Evolutionary conservation across 2,329 filamentous ascomycete species (phyloP).

Genomic region (Penicillium polonicum): DNA sequence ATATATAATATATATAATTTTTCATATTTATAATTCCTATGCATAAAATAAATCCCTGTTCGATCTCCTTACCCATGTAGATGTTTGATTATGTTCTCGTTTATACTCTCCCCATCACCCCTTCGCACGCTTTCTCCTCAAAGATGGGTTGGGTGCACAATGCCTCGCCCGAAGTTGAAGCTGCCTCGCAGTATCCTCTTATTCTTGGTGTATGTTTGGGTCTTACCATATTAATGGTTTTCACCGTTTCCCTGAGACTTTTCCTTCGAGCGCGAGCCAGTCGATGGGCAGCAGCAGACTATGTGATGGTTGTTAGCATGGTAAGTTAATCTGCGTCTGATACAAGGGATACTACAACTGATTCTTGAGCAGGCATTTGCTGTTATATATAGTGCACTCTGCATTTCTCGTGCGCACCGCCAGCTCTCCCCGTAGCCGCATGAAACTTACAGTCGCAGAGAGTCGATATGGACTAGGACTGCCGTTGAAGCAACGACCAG

Average conservation of each 20-base stretch:
- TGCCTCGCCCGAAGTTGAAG: constrained; percentile 49
- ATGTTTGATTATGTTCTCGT: neutral
- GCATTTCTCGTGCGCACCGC: constrained; percentile 48
- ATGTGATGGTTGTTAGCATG: constrained; percentile 38
- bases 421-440: neutral
- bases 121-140: neutral
- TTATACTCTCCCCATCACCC: neutral
- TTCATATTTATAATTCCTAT: neutral
- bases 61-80: neutral
- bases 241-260: constrained; percentile 45
- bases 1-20: neutral
- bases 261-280: constrained; percentile 45
- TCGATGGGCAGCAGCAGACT: constrained; percentile 52
- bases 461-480: constrained; percentile 56
- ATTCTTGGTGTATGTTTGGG: constrained; percentile 53
- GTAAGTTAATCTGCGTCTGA: constrained; percentile 19
- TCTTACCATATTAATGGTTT: constrained; percentile 46
- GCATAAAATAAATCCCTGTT: neutral
- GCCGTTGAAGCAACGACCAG: constrained; percentile 46
- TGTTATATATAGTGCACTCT: constrained; percentile 51
- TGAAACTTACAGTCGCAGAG: constrained; percentile 38
- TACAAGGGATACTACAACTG: neutral
- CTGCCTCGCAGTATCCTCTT: constrained; percentile 48
- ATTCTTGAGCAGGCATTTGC: constrained; percentile 45
- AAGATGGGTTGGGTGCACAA: constrained; percentile 55